Conservation (phyloP, 768 basidiomycete genomes). For the Russula emetica region DNA sequence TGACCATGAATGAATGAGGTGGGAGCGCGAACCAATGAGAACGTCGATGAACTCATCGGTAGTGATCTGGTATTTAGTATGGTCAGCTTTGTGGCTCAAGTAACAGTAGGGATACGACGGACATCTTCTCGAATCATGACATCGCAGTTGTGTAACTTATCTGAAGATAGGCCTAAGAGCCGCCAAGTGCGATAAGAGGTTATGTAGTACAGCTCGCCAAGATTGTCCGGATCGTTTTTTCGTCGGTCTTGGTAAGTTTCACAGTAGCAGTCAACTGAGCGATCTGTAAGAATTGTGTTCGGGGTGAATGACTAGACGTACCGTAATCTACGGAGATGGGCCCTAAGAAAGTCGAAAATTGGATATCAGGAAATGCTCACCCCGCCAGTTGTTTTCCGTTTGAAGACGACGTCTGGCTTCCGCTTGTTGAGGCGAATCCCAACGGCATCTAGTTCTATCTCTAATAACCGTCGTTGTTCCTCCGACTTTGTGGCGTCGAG, state of each 20-base stretch:
- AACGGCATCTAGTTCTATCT: slow-evolving; percentile 93
- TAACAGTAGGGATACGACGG: slow-evolving; percentile 29
- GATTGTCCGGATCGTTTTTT: slow-evolving; percentile 90
- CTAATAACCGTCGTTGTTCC: slow-evolving; percentile 82
- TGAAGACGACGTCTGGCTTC: slow-evolving; percentile 93
- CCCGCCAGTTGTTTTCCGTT: slow-evolving; percentile 87
- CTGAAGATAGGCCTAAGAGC: slow-evolving; percentile 37
- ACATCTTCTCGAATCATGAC: slow-evolving; percentile 99
- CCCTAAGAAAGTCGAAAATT: slow-evolving; percentile 14
- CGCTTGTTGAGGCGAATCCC: slow-evolving; percentile 90
- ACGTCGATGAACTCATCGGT: slow-evolving; percentile 98
- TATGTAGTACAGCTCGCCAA: slow-evolving; percentile 75
- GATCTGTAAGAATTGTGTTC: slow-evolving; percentile 15
- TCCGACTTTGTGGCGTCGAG: slow-evolving; percentile 90
- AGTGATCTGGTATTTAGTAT: slow-evolving; percentile 57
- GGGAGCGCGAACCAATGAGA: slow-evolving; percentile 62
- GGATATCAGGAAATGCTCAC: slow-evolving; percentile 43
- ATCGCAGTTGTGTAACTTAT: slow-evolving; percentile 91
- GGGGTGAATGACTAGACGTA: slow-evolving; percentile 32
- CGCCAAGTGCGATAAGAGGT: not conserved
- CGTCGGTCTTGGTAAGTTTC: slow-evolving; percentile 90
- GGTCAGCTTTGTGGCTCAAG: slow-evolving; percentile 16
- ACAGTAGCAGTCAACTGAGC: slow-evolving; percentile 80
- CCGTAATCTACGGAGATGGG: slow-evolving; percentile 57
- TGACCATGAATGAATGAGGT: not conserved